Percentiles rank a stretch among this genome's conserved stretches.
phyloP scores from a whole-genome alignment of 2,329 filamentous ascomycete genomes.

The Coniochaeta sp. region DNA sequence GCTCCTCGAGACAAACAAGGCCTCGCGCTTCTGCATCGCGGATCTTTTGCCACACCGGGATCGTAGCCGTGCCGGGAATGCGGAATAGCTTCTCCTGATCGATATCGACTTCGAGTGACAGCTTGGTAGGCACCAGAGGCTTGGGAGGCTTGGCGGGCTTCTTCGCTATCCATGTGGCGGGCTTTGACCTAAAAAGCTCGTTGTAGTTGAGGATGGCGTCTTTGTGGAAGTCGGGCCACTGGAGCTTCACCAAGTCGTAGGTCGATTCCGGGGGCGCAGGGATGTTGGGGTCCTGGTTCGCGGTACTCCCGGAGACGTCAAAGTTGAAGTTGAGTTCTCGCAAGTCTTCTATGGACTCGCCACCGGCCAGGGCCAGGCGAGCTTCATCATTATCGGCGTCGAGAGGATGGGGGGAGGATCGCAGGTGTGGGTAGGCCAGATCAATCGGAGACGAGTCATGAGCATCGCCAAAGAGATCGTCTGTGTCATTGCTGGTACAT shows the following conservation, averaged over 20 bases:
- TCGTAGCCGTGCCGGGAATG: constrained; percentile 54
- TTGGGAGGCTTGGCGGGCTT: constrained; percentile 73
- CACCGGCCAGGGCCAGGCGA: constrained; percentile 19
- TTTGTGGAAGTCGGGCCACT: constrained; percentile 75
- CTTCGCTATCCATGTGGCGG: constrained; percentile 71
- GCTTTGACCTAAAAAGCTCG: constrained; percentile 74
- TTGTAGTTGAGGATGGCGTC: constrained; percentile 72
- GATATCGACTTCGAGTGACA: constrained; percentile 75
- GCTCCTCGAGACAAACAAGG: constrained; percentile 33
- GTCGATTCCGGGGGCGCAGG: constrained; percentile 65
- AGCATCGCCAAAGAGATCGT: constrained; percentile 64
- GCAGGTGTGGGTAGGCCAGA: constrained; percentile 24
- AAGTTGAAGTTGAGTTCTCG: constrained; percentile 38
- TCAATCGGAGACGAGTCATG: constrained; percentile 40
- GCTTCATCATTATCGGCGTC: constrained; percentile 17
- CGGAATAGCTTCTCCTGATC: constrained; percentile 85
- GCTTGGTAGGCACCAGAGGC: constrained; percentile 76
- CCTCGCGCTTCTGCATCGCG: constrained; percentile 43
- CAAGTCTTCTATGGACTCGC: constrained; percentile 28
- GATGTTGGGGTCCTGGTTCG: constrained; percentile 54
- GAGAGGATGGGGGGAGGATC: constrained; percentile 18
- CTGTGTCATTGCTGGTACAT: constrained; percentile 51
- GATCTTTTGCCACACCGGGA: constrained; percentile 47
- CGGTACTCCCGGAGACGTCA: constrained; percentile 29
- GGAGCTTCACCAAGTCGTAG: constrained; percentile 66